Evolutionary conservation across 1,139 yeast genomes (phyloP), one percentile per base, ranked within the genome.

Genomic region (Sugiyamaella grinbergsii): DNA sequence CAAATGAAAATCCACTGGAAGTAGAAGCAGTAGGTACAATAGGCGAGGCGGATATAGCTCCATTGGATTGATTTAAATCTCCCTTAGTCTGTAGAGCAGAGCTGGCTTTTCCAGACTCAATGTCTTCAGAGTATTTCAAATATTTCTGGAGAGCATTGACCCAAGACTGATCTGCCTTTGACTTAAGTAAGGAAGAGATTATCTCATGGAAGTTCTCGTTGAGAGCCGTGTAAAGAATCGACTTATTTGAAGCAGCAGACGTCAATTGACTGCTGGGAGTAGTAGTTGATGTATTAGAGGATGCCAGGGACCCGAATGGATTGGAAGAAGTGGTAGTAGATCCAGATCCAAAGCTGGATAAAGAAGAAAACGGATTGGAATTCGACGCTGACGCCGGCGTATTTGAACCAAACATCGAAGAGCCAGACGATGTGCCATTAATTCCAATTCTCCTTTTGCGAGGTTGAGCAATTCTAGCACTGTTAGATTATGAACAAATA

Each of bases 181-280:
- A 69, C 1, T 63, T 60, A 42, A 75, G 67, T 23, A 78, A 71
- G 31, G 71, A 69, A 31, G 71, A 70, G 42, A 89, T 66, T 26
- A 80, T 72, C 18, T 74, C 74, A 24, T 79, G 69, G 59, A 89
- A 85, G 54, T 77, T 80, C 22, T 79, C 78, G 65, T 88, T 88
- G 63, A 89, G 74, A 0, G 95, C 95, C 5, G 62, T 60, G 29
- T 54, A 51, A 20, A 5, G 34, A 31, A n/a, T 5, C 18, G 34
- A 6, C 6, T 11, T 31, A 28, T 11, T 18, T 8, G 45, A 29
- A 28, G 31, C 32, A 26, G 38, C n/a, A 19, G 43, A 5, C 2
- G 43, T 7, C 13, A 38, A 7, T 8, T 23, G 16, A 53, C 41
- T 18, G 49, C 47, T 5, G 55, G 49, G 2, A 28, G 46, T 13